Conservation (phyloP, 225 moss, liverwort and hornwort genomes). For the Bryum argenteum region DNA sequence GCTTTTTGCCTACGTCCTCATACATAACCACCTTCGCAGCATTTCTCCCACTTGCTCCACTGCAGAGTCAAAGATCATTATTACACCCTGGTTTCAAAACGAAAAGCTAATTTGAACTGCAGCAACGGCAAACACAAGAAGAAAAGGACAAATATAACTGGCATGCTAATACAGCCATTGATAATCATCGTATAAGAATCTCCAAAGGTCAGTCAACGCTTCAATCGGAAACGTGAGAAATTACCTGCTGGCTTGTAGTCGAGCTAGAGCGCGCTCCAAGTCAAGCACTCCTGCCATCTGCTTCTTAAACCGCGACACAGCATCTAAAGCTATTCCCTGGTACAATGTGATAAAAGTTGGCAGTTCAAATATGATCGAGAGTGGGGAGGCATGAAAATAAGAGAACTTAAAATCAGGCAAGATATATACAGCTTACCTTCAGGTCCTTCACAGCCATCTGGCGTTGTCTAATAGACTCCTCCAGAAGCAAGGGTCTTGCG, state of each 20-base stretch:
- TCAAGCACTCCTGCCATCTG: slow-evolving; percentile 71
- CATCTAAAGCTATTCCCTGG: slow-evolving; percentile 78
- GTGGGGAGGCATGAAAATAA: slow-evolving; percentile 1
- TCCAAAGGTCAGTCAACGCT: not conserved
- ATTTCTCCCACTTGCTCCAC: slow-evolving; percentile 87
- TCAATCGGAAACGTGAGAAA: not conserved
- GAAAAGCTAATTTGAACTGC: not conserved
- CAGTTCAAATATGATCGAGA: slow-evolving; percentile 15
- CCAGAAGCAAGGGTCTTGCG: slow-evolving; percentile 77
- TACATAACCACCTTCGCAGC: slow-evolving; percentile 89
- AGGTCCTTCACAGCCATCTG: slow-evolving; percentile 76
- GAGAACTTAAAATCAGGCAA: slow-evolving; percentile 4
- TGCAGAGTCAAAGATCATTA: slow-evolving; percentile 34
- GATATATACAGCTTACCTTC: slow-evolving; percentile 52
- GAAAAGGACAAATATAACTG: not conserved
- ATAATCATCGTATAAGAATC: not conserved
- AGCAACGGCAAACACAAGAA: slow-evolving; percentile 1
- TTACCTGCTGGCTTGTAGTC: slow-evolving; percentile 82
- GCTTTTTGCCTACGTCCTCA: slow-evolving; percentile 93
- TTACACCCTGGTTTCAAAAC: slow-evolving; percentile 2
- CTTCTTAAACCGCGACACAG: slow-evolving; percentile 68
- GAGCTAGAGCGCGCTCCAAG: slow-evolving; percentile 83
- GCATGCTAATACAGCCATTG: slow-evolving; percentile 7
- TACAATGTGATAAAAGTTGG: not conserved
- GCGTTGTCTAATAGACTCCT: slow-evolving; percentile 78